Evolutionary conservation across 345 rosid genomes (phyloP), one percentile per base, ranked within the genome.

Genomic region (Durio zibethinus): DNA sequence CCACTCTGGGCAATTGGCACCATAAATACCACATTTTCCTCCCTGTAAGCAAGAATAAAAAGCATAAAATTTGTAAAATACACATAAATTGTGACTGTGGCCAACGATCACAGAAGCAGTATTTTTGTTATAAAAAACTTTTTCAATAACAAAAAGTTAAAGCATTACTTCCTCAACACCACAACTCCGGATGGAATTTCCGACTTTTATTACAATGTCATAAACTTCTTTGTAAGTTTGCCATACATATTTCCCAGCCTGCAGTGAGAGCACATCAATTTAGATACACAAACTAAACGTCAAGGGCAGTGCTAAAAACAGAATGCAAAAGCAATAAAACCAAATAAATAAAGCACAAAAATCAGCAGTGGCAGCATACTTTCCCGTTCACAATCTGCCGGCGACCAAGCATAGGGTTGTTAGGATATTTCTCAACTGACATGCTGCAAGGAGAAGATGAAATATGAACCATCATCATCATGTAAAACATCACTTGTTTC

Each of bases 191-290:
- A 97, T 91, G 73, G 99, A 83, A 83, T 88, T 91, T 73, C 98
- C 99, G 60, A 94, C 74, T 85, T 89, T 90, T 61, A 92, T 84
- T 75, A 97, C 99, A 74, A 85, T 29, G 80, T 97, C 94, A 74
- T 90, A 86, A 10, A 94, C 95, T 86, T 97, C 77, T 82, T 85
- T 86, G 82, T 97, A 97, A 54, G 93, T 91, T 86, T 83, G 89
- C 99, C 99, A 97, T 57, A 85, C 92, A 64, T 97, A 97, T 14
- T 88, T 67, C 18, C 97, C 97, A 72, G 97, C 91, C 99, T 97
- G 81, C 75, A 79, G 53, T 52, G 14, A 71, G 68, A 66, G 57
- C 68, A 73, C 23, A 64, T 11, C 42, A 60, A 48, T 52, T 75
- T 43, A 56, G 33, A 61, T 36, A 43, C 43, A 63, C 38, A 25